Evolutionary conservation across 2,329 filamentous ascomycete species (phyloP).

Genomic region (Aureobasidium sp.): DNA sequence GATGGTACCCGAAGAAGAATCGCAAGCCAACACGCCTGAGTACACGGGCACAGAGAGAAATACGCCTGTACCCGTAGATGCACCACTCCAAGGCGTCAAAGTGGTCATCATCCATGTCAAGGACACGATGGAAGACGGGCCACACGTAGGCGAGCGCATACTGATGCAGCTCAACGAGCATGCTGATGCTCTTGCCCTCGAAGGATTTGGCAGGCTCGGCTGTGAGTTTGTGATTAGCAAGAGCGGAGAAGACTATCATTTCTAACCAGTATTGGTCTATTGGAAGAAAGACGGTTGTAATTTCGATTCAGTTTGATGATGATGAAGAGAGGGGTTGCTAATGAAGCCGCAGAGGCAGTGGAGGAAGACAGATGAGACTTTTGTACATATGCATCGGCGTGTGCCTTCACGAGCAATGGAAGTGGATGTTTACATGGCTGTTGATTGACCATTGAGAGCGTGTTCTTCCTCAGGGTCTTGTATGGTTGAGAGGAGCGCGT

Average conservation of each 20-base stretch:
- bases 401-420: background rate
- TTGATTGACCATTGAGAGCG: background rate
- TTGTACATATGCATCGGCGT: background rate
- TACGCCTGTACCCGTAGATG: constrained; percentile 15
- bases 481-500: background rate
- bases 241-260: constrained; percentile 53
- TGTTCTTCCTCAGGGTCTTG: background rate
- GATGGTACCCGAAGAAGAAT: background rate
- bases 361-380: too few species aligned
- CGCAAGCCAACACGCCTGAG: background rate
- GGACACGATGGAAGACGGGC: constrained; percentile 69
- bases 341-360: background rate
- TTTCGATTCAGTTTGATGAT: background rate
- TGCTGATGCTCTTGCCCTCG: constrained; percentile 42
- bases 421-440: background rate
- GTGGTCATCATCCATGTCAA: constrained; percentile 93
- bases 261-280: constrained; percentile 26
- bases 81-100: constrained; percentile 63
- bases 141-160: constrained; percentile 58
- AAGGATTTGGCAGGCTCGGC: constrained; percentile 55
- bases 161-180: constrained; percentile 60
- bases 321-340: background rate
- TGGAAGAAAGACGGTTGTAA: background rate
- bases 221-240: constrained; percentile 71
- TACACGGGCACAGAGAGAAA: background rate